Evolutionary conservation across 352 stramenopile species (phyloP).

Genomic region (Peronospora destructor): DNA sequence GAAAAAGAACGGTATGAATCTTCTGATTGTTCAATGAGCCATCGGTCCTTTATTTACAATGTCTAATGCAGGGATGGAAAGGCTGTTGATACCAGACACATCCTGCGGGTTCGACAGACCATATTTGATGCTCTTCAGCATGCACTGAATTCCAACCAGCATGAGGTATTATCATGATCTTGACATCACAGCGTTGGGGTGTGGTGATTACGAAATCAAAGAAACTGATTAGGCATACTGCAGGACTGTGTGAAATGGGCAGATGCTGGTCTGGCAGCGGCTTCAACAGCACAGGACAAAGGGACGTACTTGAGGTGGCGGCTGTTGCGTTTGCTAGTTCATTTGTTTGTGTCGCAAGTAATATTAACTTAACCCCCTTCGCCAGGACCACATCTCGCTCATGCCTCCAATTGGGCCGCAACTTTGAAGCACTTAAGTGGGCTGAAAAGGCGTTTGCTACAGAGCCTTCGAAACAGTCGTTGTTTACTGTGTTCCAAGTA

Average conservation of each 20-base stretch:
- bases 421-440: slow-evolving; percentile 31
- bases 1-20: slow-evolving; percentile 25
- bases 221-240: neutral
- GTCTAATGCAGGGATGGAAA: slow-evolving; percentile 9
- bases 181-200: neutral
- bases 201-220: neutral
- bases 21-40: neutral
- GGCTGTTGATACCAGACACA: slow-evolving; percentile 5
- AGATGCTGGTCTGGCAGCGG: slow-evolving; percentile 21
- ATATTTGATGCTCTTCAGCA: slow-evolving; percentile 46
- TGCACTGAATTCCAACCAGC: slow-evolving; percentile 28
- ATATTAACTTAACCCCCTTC: slow-evolving; percentile 1
- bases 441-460: slow-evolving; percentile 38
- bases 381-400: slow-evolving; percentile 32
- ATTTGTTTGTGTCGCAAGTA: neutral
- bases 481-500: slow-evolving; percentile 50
- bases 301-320: slow-evolving; percentile 51
- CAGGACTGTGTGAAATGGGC: slow-evolving; percentile 53
- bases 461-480: slow-evolving; percentile 55
- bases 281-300: slow-evolving; percentile 26
- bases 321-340: neutral
- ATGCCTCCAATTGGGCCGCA: slow-evolving; percentile 31
- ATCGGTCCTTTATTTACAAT: neutral
- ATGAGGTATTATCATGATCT: slow-evolving; percentile 27
- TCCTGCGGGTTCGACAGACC: slow-evolving; percentile 28